Evolutionary conservation across 257 asterid species (phyloP).

Genomic region (Orobanche coerulescens): DNA sequence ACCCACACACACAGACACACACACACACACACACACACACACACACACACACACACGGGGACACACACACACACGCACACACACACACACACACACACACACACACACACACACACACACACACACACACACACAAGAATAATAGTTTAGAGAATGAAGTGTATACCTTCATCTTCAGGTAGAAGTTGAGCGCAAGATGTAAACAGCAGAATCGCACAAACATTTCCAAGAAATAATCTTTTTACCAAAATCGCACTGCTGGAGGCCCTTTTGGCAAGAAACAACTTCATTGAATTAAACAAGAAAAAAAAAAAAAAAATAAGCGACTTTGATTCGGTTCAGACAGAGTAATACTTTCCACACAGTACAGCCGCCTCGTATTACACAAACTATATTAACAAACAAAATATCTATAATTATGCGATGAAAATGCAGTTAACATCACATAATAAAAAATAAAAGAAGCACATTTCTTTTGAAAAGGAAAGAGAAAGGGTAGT

Average conservation of each 20-base stretch:
- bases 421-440: slow-evolving; percentile 11
- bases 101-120: neutral
- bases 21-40: slow-evolving; percentile 1
- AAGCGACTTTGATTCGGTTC: neutral
- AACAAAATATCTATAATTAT: slow-evolving; percentile 5
- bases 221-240: slow-evolving; percentile 11
- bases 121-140: neutral
- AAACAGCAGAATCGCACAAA: slow-evolving; percentile 22
- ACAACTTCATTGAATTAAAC: slow-evolving; percentile 14
- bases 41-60: neutral
- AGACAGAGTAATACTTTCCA: neutral
- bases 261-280: slow-evolving; percentile 5
- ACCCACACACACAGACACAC: neutral
- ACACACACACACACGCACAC: neutral
- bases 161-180: slow-evolving; percentile 45
- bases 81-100: neutral
- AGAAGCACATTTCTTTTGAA: neutral
- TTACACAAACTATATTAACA: neutral
- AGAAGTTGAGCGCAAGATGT: slow-evolving; percentile 43
- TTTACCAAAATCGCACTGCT: slow-evolving; percentile 13
- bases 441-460: neutral
- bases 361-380: slow-evolving; percentile 2
- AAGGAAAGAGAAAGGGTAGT: slow-evolving; percentile 18
- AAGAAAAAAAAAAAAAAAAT: neutral
- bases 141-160: neutral